Evolutionary conservation across 345 rosid species (phyloP).

Genomic region (Corymbia maculata): DNA sequence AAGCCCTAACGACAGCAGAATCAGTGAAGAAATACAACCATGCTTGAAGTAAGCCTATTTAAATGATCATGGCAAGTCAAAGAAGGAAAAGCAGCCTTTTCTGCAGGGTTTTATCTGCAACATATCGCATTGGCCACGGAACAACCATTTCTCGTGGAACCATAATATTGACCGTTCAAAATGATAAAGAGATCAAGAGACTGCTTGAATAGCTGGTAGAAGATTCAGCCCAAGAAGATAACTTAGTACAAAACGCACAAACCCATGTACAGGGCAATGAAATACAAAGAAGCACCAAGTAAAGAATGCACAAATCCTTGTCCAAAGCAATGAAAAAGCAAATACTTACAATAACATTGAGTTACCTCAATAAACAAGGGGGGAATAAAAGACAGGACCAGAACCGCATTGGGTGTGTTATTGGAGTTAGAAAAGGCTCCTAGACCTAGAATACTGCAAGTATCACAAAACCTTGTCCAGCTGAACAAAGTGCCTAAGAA

Average conservation of each 20-base stretch:
- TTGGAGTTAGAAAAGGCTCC: conserved; percentile 38
- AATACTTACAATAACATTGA: neutral
- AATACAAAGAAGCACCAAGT: conserved; percentile 3
- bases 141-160: neutral
- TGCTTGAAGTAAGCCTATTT: neutral
- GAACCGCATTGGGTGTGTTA: conserved; percentile 13
- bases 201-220: neutral
- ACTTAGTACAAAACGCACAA: neutral
- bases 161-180: neutral
- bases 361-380: neutral
- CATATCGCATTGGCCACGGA: neutral
- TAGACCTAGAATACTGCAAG: conserved; percentile 29
- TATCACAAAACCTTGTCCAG: conserved; percentile 2
- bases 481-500: neutral
- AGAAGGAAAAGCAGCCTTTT: neutral
- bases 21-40: neutral
- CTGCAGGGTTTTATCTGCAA: neutral
- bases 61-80: neutral
- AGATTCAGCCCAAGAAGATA: neutral
- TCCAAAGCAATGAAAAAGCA: conserved; percentile 19
- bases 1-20: neutral
- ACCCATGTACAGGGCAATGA: neutral
- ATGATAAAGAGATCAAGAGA: neutral
- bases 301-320: conserved; percentile 18
- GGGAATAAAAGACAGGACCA: conserved; percentile 1